Conservation (phyloP, 306 rosid species). For the Vigna nakashimae region DNA sequence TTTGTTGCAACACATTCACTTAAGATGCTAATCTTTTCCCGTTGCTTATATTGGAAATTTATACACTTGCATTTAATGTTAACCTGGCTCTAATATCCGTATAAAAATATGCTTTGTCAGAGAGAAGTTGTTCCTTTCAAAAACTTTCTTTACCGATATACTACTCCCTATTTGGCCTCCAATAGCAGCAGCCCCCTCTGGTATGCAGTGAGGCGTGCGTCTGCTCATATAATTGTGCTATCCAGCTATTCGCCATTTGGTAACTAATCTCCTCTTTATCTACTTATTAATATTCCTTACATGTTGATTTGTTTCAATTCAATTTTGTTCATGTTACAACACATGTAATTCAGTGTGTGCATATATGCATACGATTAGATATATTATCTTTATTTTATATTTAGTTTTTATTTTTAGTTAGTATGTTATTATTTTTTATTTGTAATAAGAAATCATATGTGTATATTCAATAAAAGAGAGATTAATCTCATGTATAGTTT, state of each 20-base stretch:
- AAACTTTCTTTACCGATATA: slow-evolving; percentile 71
- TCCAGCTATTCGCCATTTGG: slow-evolving; percentile 95
- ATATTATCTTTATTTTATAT: no score
- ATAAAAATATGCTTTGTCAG: slow-evolving; percentile 50
- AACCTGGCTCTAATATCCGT: slow-evolving; percentile 28
- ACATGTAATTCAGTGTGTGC: neutral
- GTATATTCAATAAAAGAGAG: no score
- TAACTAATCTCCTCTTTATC: slow-evolving; percentile 48
- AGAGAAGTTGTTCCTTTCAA: slow-evolving; percentile 92
- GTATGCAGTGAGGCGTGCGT: slow-evolving; percentile 95
- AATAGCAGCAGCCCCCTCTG: slow-evolving; percentile 90
- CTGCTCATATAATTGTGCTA: slow-evolving; percentile 92
- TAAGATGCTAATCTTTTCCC: slow-evolving; percentile 21
- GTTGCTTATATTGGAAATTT: slow-evolving; percentile 21
- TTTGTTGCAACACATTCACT: slow-evolving; percentile 37
- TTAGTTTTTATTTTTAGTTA: no score
- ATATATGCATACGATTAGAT: no score
- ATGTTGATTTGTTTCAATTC: slow-evolving; percentile 4
- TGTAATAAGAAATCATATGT: no score
- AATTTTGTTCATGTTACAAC: neutral
- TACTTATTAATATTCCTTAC: slow-evolving; percentile 34
- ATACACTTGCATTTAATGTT: slow-evolving; percentile 19
- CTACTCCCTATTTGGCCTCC: slow-evolving; percentile 84
- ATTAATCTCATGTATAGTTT: no score
- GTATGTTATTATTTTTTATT: no score